Evolutionary conservation across 768 basidiomycete species (phyloP).

Genomic region (Tremella fuciformis): DNA sequence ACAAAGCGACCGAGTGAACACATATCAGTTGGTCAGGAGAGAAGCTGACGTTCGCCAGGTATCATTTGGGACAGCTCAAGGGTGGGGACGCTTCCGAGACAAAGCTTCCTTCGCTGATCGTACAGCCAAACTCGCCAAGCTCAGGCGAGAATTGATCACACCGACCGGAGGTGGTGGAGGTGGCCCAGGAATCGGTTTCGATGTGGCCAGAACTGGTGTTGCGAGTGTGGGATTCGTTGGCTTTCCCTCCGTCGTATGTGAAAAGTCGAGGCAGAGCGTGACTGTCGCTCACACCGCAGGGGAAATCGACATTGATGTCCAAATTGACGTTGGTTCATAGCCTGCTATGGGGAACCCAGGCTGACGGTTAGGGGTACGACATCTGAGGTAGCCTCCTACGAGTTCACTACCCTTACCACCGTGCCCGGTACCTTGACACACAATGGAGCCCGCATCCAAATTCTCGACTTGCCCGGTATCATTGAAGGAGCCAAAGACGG

Average conservation of each 20-base stretch:
- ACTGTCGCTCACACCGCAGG: constrained; percentile 25
- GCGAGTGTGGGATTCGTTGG: constrained; percentile 77
- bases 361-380: constrained; percentile 72
- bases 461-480: constrained; percentile 83
- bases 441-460: constrained; percentile 94
- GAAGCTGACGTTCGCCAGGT: constrained; percentile 56
- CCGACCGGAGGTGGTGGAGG: constrained; percentile 73
- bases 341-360: neutral
- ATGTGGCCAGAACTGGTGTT: constrained; percentile 96
- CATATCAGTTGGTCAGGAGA: neutral
- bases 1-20: constrained; percentile 51
- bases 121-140: constrained; percentile 89
- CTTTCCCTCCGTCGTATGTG: constrained; percentile 56
- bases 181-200: constrained; percentile 90
- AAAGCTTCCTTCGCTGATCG: constrained; percentile 3
- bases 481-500: constrained; percentile 98
- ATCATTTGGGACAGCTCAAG: constrained; percentile 93
- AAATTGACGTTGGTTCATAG: constrained; percentile 47
- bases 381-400: constrained; percentile 91
- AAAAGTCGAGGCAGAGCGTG: no score
- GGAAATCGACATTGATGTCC: constrained; percentile 51
- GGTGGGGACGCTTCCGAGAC: constrained; percentile 29
- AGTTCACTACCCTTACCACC: constrained; percentile 94
- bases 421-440: constrained; percentile 92
- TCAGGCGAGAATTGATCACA: constrained; percentile 85